A percentile compares a stretch with the other conserved stretches of the same genome.
Conservation (phyloP, 2,329 filamentous ascomycete species). For the Ophiocordyceps camponoti-leonardi region DNA sequence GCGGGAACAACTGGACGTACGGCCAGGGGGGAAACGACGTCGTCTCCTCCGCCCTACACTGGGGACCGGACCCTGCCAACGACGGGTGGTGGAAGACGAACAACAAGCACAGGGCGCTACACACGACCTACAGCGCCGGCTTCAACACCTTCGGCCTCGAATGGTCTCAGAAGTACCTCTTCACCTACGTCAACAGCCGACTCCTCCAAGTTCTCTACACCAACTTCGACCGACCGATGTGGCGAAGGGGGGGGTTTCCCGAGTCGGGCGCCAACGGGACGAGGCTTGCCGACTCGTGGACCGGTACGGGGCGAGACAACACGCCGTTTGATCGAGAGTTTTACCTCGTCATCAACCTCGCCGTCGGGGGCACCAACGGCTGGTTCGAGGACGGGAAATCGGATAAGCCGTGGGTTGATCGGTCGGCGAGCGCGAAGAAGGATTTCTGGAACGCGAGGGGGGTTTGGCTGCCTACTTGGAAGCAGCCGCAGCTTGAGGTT, state of each 20-base stretch:
- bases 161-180: constrained; percentile 78
- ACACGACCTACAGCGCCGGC: constrained; percentile 51
- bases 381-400: constrained; percentile 63
- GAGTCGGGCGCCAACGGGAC: constrained; percentile 47
- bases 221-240: constrained; percentile 53
- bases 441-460: constrained; percentile 61
- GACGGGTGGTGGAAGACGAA: constrained; percentile 77
- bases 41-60: constrained; percentile 63
- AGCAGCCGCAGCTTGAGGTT: constrained; percentile 47
- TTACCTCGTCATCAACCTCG: constrained; percentile 60
- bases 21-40: constrained; percentile 66
- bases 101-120: constrained; percentile 56
- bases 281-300: constrained; percentile 46
- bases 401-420: constrained; percentile 67
- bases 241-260: constrained; percentile 52
- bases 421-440: constrained; percentile 43
- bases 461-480: constrained; percentile 57
- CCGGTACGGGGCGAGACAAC: constrained; percentile 36
- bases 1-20: constrained; percentile 70
- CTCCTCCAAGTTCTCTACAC: constrained; percentile 68
- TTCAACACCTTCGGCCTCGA: constrained; percentile 71
- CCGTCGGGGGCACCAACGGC: constrained; percentile 62
- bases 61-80: constrained; percentile 55
- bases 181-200: constrained; percentile 69
- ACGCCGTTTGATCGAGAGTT: constrained; percentile 64